These are phyloP conservation scores for Penicillium sp. DNA, from an alignment of 2,329 filamentous ascomycete genomes.

Conservation along the genomic window DNA sequence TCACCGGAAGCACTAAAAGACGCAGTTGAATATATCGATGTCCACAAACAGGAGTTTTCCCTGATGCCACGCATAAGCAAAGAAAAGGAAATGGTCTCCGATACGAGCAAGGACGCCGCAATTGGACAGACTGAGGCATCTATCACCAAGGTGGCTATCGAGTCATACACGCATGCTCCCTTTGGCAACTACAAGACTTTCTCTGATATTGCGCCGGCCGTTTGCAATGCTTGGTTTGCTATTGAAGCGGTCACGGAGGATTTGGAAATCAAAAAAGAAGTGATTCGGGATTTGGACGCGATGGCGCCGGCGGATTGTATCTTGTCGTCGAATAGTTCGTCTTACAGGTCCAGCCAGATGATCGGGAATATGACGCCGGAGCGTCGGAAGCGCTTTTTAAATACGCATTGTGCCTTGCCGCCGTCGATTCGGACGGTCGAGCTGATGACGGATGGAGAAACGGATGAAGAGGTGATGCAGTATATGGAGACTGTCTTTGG, in stretches of 20 bases:
- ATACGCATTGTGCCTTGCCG: conserved; percentile 51
- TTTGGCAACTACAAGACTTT: conserved; percentile 33
- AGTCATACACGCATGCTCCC: conserved; percentile 19
- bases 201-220: conserved; percentile 37
- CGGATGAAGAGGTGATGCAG: conserved; percentile 40
- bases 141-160: conserved; percentile 15
- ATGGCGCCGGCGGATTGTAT: conserved; percentile 44
- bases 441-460: conserved; percentile 49
- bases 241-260: conserved; percentile 51
- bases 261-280: conserved; percentile 45
- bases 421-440: conserved; percentile 44
- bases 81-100: neutral
- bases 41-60: neutral
- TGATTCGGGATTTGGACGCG: conserved; percentile 44
- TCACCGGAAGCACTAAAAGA: conserved; percentile 23
- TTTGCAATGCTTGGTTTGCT: conserved; percentile 48
- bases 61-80: conserved; percentile 2
- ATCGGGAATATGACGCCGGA: conserved; percentile 33
- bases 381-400: conserved; percentile 32
- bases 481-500: conserved; percentile 39
- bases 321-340: conserved; percentile 48
- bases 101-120: neutral
- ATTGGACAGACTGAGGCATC: conserved; percentile 8
- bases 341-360: conserved; percentile 48
- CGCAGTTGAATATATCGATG: conserved; percentile 30